A percentile compares a stretch with the other conserved stretches of the same genome.
phyloP scores from a whole-genome alignment of 116 monocot species.

The Phalaenopsis hybrid region DNA sequence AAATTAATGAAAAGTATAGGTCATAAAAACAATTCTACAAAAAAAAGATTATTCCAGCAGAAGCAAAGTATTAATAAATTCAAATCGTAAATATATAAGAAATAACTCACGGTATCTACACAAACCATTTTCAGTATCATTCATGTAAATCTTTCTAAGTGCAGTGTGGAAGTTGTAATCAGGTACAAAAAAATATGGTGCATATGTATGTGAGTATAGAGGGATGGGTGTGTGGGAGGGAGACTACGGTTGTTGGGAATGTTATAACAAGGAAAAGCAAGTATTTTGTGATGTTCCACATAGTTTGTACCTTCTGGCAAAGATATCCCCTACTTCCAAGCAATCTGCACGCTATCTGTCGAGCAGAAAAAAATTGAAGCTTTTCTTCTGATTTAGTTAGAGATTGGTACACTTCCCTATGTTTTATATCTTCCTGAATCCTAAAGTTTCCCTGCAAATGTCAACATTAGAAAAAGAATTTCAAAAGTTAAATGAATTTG shows the following conservation, averaged over 20 bases:
- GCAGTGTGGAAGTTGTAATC: background rate
- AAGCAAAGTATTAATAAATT: background rate
- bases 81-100: background rate
- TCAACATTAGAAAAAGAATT: conserved; percentile 1
- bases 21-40: background rate
- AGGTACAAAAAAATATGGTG: background rate
- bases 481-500: background rate
- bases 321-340: conserved; percentile 85
- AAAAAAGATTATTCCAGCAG: background rate
- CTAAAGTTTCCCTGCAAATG: conserved; percentile 64
- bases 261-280: background rate
- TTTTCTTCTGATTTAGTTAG: conserved; percentile 66
- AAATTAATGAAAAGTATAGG: background rate
- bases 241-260: background rate
- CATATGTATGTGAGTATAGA: background rate
- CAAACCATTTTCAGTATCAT: background rate
- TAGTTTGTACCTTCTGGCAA: conserved; percentile 71
- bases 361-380: conserved; percentile 66
- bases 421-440: conserved; percentile 64
- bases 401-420: conserved; percentile 51
- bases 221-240: background rate
- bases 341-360: conserved; percentile 85
- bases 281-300: background rate
- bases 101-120: background rate
- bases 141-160: background rate